A percentile compares a stretch with the other conserved stretches of the same genome.
Evolutionary conservation across 192 early-diverging fungal genomes (phyloP).

Genomic region (Powellomyces hirtus): DNA sequence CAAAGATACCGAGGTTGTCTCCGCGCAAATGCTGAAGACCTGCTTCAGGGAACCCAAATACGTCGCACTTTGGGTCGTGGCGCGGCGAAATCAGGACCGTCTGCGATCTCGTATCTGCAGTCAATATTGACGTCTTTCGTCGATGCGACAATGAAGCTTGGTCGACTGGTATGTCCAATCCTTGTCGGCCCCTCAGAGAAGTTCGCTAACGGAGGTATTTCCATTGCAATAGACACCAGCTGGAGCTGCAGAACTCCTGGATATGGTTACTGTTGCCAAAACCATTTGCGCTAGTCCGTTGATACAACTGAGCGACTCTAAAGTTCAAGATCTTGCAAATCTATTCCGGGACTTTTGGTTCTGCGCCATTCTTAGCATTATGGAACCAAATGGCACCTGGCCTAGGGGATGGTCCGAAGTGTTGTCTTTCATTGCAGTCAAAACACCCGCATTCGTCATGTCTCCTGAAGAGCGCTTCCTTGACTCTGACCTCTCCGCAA

Average conservation of each 20-base stretch:
- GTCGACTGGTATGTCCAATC: background rate
- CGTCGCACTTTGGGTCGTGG: conserved; percentile 11
- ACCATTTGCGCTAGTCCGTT: conserved; percentile 34
- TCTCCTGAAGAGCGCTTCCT: conserved; percentile 70
- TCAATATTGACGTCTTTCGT: conserved; percentile 33
- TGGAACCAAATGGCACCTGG: conserved; percentile 71
- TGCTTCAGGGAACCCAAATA: background rate
- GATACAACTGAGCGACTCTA: conserved; percentile 10
- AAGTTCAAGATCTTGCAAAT: conserved; percentile 52
- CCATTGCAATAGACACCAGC: background rate
- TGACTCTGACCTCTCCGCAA: conserved; percentile 82
- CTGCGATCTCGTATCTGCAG: conserved; percentile 29
- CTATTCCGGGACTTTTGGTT: conserved; percentile 93
- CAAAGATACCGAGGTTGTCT: background rate
- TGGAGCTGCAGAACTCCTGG: conserved; percentile 24
- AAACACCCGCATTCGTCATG: conserved; percentile 80
- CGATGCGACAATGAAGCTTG: conserved; percentile 31
- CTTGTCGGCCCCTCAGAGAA: too few relatives aligned
- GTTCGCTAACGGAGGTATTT: too few relatives aligned
- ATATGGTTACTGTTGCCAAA: conserved; percentile 36
- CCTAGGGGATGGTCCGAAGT: conserved; percentile 70
- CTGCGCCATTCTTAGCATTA: conserved; percentile 75
- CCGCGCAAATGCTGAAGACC: background rate
- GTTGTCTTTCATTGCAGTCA: conserved; percentile 72
- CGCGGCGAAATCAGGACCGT: conserved; percentile 5